Percentiles rank a stretch among this genome's conserved stretches.
phyloP scores from a whole-genome alignment of 2,329 filamentous ascomycete genomes.

The Hyphodiscus sp. region DNA sequence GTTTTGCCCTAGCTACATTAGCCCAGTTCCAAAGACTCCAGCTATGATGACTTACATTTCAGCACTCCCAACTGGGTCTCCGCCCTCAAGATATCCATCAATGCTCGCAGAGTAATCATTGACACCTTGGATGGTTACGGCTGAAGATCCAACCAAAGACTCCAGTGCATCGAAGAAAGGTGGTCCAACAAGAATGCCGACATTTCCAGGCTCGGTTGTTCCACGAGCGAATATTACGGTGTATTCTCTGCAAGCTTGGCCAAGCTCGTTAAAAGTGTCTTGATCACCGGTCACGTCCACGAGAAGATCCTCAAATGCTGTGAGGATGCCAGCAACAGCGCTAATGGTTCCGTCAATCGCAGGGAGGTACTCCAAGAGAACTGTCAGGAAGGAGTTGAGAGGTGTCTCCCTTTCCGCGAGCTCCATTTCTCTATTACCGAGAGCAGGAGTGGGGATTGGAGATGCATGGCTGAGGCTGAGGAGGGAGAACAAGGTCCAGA shows the following conservation, averaged over 20 bases:
- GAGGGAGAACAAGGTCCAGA: conserved; percentile 8
- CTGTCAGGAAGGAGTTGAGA: conserved; percentile 21
- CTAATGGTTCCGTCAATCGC: conserved; percentile 16
- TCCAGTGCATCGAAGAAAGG: conserved; percentile 27
- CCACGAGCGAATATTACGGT: conserved; percentile 44
- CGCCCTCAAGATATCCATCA: conserved; percentile 21
- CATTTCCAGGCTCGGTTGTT: conserved; percentile 42
- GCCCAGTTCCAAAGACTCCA: not conserved
- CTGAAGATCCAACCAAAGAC: conserved; percentile 11
- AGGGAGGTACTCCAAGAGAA: conserved; percentile 22
- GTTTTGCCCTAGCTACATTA: conserved; percentile 16
- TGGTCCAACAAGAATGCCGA: conserved; percentile 32
- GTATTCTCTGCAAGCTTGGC: conserved; percentile 20
- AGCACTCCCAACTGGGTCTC: conserved; percentile 19
- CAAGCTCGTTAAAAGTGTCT: conserved; percentile 24
- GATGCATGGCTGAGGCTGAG: conserved; percentile 11
- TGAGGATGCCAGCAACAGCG: conserved; percentile 15
- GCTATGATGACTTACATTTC: conserved; percentile 18
- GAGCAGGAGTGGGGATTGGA: conserved; percentile 7
- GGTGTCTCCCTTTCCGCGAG: conserved; percentile 12
- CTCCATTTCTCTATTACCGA: not conserved
- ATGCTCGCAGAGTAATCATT: conserved; percentile 29
- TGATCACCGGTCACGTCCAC: conserved; percentile 16
- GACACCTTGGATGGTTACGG: conserved; percentile 26
- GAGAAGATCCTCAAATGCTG: conserved; percentile 18